Evolutionary conservation across 140 eudicot genomes (phyloP).

Genomic region (Flaveria floridana): DNA sequence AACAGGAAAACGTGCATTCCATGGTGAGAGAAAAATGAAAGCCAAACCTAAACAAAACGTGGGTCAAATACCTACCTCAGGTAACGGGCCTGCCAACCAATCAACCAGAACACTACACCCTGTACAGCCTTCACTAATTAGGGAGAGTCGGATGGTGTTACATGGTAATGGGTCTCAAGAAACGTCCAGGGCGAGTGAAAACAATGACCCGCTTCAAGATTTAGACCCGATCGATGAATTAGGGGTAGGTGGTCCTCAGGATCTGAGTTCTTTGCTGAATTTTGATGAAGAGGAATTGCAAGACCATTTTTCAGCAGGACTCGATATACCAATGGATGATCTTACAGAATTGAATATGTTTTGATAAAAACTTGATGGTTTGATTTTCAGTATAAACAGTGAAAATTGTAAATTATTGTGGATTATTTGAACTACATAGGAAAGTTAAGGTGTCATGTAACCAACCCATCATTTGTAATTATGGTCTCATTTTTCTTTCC

Average conservation of each 20-base stretch:
- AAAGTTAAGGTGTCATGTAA: constrained; percentile 34
- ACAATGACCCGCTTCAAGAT: constrained; percentile 45
- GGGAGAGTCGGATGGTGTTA: constrained; percentile 45
- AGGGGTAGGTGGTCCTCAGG: constrained; percentile 66
- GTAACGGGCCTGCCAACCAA: constrained; percentile 40
- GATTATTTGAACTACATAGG: constrained; percentile 27
- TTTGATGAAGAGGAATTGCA: constrained; percentile 69
- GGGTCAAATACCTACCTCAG: constrained; percentile 56
- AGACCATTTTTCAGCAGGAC: constrained; percentile 68
- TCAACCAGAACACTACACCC: constrained; percentile 46
- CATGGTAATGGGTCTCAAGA: constrained; percentile 36
- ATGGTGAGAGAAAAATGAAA: constrained; percentile 68
- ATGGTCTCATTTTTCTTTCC: constrained; percentile 17
- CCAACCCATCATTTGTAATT: constrained; percentile 40
- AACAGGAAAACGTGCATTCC: constrained; percentile 61
- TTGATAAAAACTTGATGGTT: constrained; percentile 34
- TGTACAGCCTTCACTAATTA: constrained; percentile 41
- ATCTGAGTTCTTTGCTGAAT: constrained; percentile 62
- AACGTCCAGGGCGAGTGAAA: constrained; percentile 36
- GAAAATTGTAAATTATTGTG: constrained; percentile 41
- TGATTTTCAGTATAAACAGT: constrained; percentile 16
- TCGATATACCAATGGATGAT: constrained; percentile 93
- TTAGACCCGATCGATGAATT: constrained; percentile 68
- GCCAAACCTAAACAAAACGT: constrained; percentile 71
- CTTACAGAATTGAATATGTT: constrained; percentile 67